phyloP scores from a whole-genome alignment of 2,329 filamentous ascomycete species.

The Aspergillus tanneri region DNA sequence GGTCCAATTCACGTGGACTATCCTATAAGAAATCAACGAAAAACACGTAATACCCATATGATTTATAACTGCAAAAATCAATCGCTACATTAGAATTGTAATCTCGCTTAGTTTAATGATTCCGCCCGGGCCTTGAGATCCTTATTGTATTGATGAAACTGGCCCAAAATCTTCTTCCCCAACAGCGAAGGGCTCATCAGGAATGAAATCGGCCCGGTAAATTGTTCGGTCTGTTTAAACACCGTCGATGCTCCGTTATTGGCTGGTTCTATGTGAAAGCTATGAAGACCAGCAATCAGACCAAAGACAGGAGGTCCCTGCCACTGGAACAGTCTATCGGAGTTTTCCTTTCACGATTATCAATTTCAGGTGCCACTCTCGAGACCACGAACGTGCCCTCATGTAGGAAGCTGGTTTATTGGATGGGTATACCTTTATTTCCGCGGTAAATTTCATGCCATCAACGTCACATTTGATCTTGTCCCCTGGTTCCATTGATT shows the following conservation, averaged over 20 bases:
- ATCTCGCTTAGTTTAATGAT: slow-evolving; percentile 1
- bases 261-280: slow-evolving; percentile 24
- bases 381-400: too few species aligned
- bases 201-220: slow-evolving; percentile 22
- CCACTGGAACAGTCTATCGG: slow-evolving; percentile 26
- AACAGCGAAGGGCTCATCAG: slow-evolving; percentile 24
- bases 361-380: not conserved
- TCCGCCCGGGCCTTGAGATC: slow-evolving; percentile 27
- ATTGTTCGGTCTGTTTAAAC: slow-evolving; percentile 26
- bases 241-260: slow-evolving; percentile 25
- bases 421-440: slow-evolving; percentile 11
- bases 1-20: too few species aligned
- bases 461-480: slow-evolving; percentile 19
- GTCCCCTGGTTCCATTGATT: slow-evolving; percentile 13
- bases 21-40: too few species aligned
- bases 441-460: slow-evolving; percentile 16
- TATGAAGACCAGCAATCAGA: slow-evolving; percentile 23
- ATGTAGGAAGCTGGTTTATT: too few species aligned
- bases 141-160: slow-evolving; percentile 23
- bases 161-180: slow-evolving; percentile 22
- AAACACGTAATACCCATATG: too few species aligned
- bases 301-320: slow-evolving; percentile 30
- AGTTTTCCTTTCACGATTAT: slow-evolving; percentile 17
- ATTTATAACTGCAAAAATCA: too few species aligned
- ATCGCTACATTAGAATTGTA: too few species aligned